A percentile compares a stretch with the other conserved stretches of the same genome.
phyloP scores from a whole-genome alignment of 305 asterid species.

The Fraxinus paxiana region DNA sequence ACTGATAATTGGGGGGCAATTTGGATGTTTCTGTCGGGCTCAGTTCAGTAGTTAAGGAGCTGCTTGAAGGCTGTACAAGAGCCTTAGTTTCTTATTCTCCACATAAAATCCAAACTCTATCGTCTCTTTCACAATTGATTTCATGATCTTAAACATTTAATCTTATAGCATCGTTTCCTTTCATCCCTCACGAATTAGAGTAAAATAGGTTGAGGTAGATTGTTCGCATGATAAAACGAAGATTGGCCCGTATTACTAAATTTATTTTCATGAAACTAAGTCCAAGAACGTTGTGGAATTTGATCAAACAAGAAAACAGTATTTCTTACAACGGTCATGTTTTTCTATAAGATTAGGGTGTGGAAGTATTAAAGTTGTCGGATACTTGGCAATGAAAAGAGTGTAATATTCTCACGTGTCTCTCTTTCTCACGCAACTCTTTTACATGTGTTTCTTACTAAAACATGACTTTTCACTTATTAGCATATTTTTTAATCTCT shows the following conservation, averaged over 20 bases:
- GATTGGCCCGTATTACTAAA: background rate
- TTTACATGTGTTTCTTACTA: background rate
- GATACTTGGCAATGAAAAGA: background rate
- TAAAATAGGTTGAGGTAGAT: background rate
- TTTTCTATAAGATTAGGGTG: background rate
- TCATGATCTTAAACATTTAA: background rate
- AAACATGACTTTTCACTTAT: background rate
- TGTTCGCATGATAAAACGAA: background rate
- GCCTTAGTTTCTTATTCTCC: background rate
- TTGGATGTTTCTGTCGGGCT: background rate
- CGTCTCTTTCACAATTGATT: background rate
- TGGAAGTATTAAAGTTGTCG: background rate
- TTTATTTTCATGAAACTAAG: background rate
- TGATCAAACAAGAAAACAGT: background rate
- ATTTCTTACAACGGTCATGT: background rate
- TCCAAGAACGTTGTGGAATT: background rate
- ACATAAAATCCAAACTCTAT: background rate
- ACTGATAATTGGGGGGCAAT: background rate
- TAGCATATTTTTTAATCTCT: background rate
- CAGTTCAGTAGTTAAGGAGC: background rate
- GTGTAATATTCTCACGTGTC: background rate
- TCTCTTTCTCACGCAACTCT: background rate
- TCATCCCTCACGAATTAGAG: background rate
- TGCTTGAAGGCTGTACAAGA: background rate
- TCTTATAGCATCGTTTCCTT: background rate